These are phyloP conservation scores for Botrytis sinoallii DNA, from an alignment of 2,329 filamentous ascomycete species.

Conservation along the genomic window DNA sequence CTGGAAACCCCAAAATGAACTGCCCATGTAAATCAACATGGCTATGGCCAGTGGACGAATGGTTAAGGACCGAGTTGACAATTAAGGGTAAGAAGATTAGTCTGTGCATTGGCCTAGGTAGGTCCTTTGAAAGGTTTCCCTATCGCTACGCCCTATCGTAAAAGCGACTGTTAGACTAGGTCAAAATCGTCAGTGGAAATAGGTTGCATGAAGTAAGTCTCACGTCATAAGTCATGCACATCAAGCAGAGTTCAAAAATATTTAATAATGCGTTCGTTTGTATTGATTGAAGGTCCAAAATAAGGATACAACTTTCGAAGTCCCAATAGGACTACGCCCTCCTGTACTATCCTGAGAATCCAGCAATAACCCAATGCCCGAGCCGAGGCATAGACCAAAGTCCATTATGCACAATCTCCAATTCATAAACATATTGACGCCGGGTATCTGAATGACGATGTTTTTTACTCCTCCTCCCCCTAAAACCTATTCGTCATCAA, in stretches of 20 bases:
- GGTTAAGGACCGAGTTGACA: neutral
- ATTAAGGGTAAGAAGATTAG: neutral
- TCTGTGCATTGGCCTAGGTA: neutral
- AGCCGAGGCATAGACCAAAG: neutral
- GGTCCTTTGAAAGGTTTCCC: neutral
- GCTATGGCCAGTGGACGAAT: neutral
- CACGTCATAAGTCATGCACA: neutral
- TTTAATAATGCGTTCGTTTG: conserved; percentile 1
- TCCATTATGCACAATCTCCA: conserved; percentile 12
- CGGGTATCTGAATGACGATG: conserved; percentile 15
- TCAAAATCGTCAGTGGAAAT: neutral
- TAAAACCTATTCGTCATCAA: conserved; percentile 54
- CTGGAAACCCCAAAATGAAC: neutral
- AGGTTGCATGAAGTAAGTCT: neutral
- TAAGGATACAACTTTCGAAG: conserved; percentile 5
- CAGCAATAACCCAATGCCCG: neutral
- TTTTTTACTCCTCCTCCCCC: neutral
- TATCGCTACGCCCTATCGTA: neutral
- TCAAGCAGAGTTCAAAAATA: neutral
- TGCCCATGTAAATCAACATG: neutral
- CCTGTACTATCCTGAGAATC: conserved; percentile 14
- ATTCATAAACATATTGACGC: conserved; percentile 18
- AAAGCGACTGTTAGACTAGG: neutral
- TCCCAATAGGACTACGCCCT: neutral
- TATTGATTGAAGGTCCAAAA: neutral